These are phyloP conservation scores for Colletotrichum sp. DNA, from an alignment of 2,329 filamentous ascomycete genomes.

Conservation along the genomic window DNA sequence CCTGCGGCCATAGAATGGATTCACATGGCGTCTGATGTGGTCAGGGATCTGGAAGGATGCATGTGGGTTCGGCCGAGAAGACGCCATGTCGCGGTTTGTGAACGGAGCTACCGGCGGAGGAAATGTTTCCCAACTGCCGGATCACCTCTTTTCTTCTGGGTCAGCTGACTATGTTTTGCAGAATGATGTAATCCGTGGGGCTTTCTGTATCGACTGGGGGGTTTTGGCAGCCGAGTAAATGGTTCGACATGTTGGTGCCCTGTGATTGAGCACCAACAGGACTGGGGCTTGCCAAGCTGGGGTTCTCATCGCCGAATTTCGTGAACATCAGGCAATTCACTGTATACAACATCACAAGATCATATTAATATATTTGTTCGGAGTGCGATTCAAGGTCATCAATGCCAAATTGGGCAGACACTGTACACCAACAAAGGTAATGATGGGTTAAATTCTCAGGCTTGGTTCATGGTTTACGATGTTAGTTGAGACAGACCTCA, in stretches of 20 bases:
- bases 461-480: too few relatives aligned
- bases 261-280: too few relatives aligned
- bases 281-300: background rate
- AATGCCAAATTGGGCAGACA: too few relatives aligned
- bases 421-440: too few relatives aligned
- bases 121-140: background rate
- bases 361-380: too few relatives aligned
- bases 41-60: background rate
- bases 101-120: background rate
- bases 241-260: too few relatives aligned
- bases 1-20: background rate
- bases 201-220: accelerated
- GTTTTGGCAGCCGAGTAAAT: background rate
- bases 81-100: background rate
- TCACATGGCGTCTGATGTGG: background rate
- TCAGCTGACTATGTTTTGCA: background rate
- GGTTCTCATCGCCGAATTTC: background rate
- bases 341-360: too few relatives aligned
- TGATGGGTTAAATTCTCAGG: too few relatives aligned
- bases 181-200: background rate
- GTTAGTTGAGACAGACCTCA: too few relatives aligned
- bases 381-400: too few relatives aligned
- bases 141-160: background rate
- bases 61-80: background rate
- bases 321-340: too few relatives aligned